A percentile compares a stretch with the other conserved stretches of the same genome.
Evolutionary conservation across 208 protist species (phyloP).

Genomic region (Wallacemonas rigidus): DNA sequence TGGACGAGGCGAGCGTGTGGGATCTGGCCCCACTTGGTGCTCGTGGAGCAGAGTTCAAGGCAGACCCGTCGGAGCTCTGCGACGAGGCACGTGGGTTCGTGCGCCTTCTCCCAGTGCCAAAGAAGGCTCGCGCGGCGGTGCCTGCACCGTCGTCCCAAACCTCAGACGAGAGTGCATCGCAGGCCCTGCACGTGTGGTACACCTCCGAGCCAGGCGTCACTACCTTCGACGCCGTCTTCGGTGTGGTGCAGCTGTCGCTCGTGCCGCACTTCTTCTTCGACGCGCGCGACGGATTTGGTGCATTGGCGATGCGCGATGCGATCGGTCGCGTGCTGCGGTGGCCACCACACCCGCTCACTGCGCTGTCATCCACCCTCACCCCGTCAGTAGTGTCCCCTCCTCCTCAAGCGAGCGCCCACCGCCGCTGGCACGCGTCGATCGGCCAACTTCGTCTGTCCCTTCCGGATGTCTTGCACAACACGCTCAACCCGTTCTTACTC

Average conservation of each 20-base stretch:
- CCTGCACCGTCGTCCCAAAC: no score
- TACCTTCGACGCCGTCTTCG: neutral
- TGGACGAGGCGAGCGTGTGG: slow-evolving; percentile 5
- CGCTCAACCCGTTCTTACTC: slow-evolving; percentile 10
- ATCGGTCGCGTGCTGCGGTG: slow-evolving; percentile 26
- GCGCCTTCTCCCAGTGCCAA: slow-evolving; percentile 3
- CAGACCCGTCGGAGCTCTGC: slow-evolving; percentile 12
- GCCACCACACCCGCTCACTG: slow-evolving; percentile 18
- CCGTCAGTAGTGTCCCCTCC: neutral
- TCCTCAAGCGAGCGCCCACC: neutral
- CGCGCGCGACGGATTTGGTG: slow-evolving; percentile 32
- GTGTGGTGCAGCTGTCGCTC: slow-evolving; percentile 25
- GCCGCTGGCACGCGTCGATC: slow-evolving; percentile 3
- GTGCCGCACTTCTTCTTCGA: slow-evolving; percentile 48
- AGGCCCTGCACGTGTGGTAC: neutral
- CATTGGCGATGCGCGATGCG: slow-evolving; percentile 35
- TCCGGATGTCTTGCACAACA: slow-evolving; percentile 15
- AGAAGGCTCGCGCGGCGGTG: neutral
- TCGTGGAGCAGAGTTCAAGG: neutral
- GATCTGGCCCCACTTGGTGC: slow-evolving; percentile 13
- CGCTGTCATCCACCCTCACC: neutral
- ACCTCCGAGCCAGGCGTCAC: neutral
- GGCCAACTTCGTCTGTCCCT: slow-evolving; percentile 4
- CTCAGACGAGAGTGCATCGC: neutral
- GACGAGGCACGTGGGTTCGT: slow-evolving; percentile 6